These are phyloP conservation scores for Podaxis sp. DNA, from an alignment of 768 basidiomycete species.

Conservation along the genomic window DNA sequence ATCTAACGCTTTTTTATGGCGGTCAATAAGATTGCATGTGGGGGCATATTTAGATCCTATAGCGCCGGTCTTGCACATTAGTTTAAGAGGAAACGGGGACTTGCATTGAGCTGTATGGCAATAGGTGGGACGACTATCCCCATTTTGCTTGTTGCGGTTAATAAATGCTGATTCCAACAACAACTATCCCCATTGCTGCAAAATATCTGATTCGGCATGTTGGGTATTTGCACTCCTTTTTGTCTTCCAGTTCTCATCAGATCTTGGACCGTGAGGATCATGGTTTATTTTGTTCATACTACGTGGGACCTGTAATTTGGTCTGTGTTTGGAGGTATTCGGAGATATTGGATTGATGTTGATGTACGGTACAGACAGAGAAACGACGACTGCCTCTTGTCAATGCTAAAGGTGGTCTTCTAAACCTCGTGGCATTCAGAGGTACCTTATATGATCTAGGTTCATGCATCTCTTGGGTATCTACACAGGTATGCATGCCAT, in stretches of 20 bases:
- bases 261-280: constrained; percentile 60
- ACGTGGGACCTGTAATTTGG: constrained; percentile 52
- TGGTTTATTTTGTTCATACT: constrained; percentile 55
- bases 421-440: constrained; percentile 48
- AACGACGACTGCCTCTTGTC: constrained; percentile 51
- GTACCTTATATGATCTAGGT: constrained; percentile 53
- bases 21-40: constrained; percentile 46
- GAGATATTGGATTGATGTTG: neutral
- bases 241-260: neutral
- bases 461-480: constrained; percentile 61
- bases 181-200: constrained; percentile 57
- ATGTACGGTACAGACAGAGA: constrained; percentile 26
- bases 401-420: constrained; percentile 54
- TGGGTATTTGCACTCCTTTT: constrained; percentile 25
- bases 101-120: constrained; percentile 62
- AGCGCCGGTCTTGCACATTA: constrained; percentile 65
- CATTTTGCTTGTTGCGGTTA: too few species aligned
- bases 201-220: constrained; percentile 47
- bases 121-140: constrained; percentile 68
- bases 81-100: constrained; percentile 57
- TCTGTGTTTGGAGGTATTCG: constrained; percentile 14
- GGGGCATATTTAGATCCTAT: constrained; percentile 60
- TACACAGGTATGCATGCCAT: constrained; percentile 51
- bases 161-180: too few species aligned
- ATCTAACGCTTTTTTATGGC: too few species aligned